Evolutionary conservation across 306 rosid genomes (phyloP).

Genomic region (Vicia villosa): DNA sequence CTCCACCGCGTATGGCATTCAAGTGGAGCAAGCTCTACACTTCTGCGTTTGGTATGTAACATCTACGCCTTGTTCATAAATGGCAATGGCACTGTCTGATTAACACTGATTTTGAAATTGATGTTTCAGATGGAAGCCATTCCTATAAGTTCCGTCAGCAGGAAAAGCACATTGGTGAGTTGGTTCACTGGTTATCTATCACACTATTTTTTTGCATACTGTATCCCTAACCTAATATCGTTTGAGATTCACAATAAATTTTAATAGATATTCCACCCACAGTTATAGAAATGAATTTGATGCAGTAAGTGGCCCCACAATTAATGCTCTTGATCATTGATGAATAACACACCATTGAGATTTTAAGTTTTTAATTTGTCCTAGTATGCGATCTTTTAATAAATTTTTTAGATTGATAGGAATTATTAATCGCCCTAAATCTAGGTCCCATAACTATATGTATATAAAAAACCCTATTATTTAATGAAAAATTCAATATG

Average conservation of each 20-base stretch:
- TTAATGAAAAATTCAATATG: neutral
- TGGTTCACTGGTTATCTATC: conserved; percentile 21
- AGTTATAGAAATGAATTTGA: neutral
- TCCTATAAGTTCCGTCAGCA: conserved; percentile 81
- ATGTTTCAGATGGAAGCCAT: conserved; percentile 83
- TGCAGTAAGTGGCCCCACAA: neutral
- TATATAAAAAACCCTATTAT: neutral
- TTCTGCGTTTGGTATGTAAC: conserved; percentile 68
- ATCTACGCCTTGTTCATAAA: neutral
- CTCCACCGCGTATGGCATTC: conserved; percentile 61
- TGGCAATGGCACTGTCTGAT: neutral
- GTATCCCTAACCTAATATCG: neutral
- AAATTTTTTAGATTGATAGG: neutral
- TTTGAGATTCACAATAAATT: conserved; percentile 1
- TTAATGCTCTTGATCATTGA: neutral
- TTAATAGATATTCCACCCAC: neutral
- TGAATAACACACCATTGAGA: neutral
- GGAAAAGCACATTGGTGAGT: conserved; percentile 90
- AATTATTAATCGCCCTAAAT: conserved; percentile 14
- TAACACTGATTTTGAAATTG: conserved; percentile 24
- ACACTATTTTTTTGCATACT: neutral
- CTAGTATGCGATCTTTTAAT: neutral
- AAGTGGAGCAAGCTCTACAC: conserved; percentile 75
- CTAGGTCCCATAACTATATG: neutral
- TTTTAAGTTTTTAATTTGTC: neutral